These are phyloP conservation scores for Eutypella sp. DNA, from an alignment of 2,329 filamentous ascomycete species.

Conservation along the genomic window DNA sequence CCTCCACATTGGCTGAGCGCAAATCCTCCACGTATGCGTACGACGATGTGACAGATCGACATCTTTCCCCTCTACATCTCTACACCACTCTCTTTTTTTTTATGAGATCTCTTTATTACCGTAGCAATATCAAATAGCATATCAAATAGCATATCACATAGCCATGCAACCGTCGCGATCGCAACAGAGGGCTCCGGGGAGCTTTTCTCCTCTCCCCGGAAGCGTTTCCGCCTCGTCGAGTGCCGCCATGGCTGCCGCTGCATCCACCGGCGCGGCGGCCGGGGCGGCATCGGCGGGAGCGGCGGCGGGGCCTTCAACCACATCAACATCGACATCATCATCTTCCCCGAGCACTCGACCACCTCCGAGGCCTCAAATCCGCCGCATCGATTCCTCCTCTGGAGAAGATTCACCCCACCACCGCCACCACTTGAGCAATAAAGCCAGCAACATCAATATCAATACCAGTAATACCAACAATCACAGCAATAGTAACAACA, in stretches of 20 bases:
- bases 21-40: too few relatives aligned
- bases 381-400: slow-evolving; percentile 41
- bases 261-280: slow-evolving; percentile 21
- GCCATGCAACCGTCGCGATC: slow-evolving; percentile 26
- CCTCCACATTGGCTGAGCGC: too few relatives aligned
- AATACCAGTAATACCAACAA: slow-evolving; percentile 24
- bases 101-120: too few relatives aligned
- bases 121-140: too few relatives aligned
- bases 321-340: neutral
- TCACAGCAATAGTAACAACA: slow-evolving; percentile 14
- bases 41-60: too few relatives aligned
- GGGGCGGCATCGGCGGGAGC: slow-evolving; percentile 25
- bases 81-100: too few relatives aligned
- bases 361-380: slow-evolving; percentile 31
- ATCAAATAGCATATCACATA: neutral
- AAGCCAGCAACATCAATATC: neutral
- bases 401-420: slow-evolving; percentile 41
- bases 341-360: slow-evolving; percentile 1
- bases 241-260: slow-evolving; percentile 13
- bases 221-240: slow-evolving; percentile 21
- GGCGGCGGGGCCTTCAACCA: too few relatives aligned
- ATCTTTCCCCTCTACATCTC: too few relatives aligned
- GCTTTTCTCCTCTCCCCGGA: slow-evolving; percentile 49
- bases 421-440: slow-evolving; percentile 26
- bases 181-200: slow-evolving; percentile 33